Evolutionary conservation across 2,329 filamentous ascomycete species (phyloP), one percentile per base, ranked within the genome.

Genomic region (Aspergillus pseudonomiae): DNA sequence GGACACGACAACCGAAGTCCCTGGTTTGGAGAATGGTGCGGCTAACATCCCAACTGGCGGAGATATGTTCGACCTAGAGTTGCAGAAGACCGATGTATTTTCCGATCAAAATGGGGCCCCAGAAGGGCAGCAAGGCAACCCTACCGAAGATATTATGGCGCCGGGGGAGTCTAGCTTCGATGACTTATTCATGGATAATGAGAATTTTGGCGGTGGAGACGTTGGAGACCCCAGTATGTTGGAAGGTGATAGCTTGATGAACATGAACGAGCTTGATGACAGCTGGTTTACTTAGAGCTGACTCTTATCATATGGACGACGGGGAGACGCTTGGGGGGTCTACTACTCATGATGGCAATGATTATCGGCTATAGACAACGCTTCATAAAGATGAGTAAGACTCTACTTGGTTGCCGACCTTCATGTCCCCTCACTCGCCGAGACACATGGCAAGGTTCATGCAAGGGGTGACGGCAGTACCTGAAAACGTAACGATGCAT

Each of bases 131-230:
- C 61, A 63, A 34, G 66, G 68, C 16, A 71, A 65, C 16, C 71
- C 68, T 21, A 71, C 70, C 28, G 77, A 77, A 12, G 74, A 78
- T 66, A 68, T 76, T 28, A 77, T 80, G 68, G 75, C 70, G 2
- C 77, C 75, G 7, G 78, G 77, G 16, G 77, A 79, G 66, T 81
- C 80, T 21, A 80, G 75, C 63, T 82, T 82, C 61, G 80, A 82
- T 60, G 78, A 81, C 59, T 63, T 80, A n/a, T 79, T 81, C 63
- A 74, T 80, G 68, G 79, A 79, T 28, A 77, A 69, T 30, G 78
- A 78, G 3, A 75, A 77, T 62, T 68, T 78, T 48, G 78, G 71
- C 10, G 74, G 71, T 2, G 75, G 74, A 6, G 73, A 68, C 0
- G 63, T 63, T 32, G 74, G 73, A 2, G 74, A 78, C 56, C 68